Evolutionary conservation across 2,329 filamentous ascomycete species (phyloP).

Genomic region (Emergomyces orientalis): DNA sequence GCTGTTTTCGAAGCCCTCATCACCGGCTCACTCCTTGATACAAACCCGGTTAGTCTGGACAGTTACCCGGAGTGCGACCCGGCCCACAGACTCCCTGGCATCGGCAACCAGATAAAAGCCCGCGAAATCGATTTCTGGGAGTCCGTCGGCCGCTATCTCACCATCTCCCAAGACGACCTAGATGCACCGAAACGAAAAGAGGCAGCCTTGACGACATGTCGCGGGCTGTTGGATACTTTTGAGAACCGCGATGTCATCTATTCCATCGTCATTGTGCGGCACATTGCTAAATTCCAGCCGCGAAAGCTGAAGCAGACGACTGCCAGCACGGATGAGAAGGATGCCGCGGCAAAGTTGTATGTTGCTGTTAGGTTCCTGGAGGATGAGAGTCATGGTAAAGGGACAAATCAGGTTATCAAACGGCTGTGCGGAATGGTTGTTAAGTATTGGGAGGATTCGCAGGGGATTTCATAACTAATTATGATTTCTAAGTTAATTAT

Average conservation of each 20-base stretch:
- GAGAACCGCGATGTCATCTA: constrained; percentile 89
- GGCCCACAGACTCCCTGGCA: constrained; percentile 5
- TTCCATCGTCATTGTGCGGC: constrained; percentile 70
- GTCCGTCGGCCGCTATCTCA: constrained; percentile 62
- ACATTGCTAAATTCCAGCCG: constrained; percentile 51
- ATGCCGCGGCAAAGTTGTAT: constrained; percentile 56
- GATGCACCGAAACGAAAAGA: constrained; percentile 51
- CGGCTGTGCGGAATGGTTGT: constrained; percentile 60
- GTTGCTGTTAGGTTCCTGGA: constrained; percentile 63
- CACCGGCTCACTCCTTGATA: constrained; percentile 56
- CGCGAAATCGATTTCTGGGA: constrained; percentile 75
- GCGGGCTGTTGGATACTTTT: constrained; percentile 63
- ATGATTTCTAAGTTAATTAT: neutral
- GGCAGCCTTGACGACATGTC: constrained; percentile 54
- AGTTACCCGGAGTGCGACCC: constrained; percentile 15
- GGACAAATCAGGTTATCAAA: constrained; percentile 64
- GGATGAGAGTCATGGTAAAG: constrained; percentile 55
- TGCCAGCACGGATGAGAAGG: constrained; percentile 54
- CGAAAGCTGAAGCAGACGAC: constrained; percentile 48
- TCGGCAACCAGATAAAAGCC: constrained; percentile 15
- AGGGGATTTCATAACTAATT: neutral
- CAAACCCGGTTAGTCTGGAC: constrained; percentile 36
- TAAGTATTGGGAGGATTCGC: constrained; percentile 40
- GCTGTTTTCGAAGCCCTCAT: constrained; percentile 68
- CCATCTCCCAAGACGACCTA: constrained; percentile 52